phyloP scores from a whole-genome alignment of 2,329 filamentous ascomycete genomes.

The Trichoderma koningii region DNA sequence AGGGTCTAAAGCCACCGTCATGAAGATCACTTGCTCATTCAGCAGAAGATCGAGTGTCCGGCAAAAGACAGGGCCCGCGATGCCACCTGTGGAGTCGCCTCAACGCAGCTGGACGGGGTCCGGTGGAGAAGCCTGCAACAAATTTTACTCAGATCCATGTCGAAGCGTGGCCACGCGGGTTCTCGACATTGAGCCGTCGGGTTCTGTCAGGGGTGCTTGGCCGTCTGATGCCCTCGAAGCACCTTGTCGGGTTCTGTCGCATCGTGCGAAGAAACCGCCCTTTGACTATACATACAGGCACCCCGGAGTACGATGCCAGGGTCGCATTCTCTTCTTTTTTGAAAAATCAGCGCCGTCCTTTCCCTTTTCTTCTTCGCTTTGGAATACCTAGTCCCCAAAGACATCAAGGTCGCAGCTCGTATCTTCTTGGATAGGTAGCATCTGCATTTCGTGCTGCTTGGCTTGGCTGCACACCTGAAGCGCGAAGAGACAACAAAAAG shows the following conservation, averaged over 20 bases:
- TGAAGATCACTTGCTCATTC: not conserved
- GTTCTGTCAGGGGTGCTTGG: not conserved
- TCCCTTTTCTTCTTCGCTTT: not conserved
- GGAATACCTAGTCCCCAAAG: not conserved
- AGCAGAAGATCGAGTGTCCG: slow-evolving; percentile 2
- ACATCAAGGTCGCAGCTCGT: not conserved
- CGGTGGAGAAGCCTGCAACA: slow-evolving; percentile 10
- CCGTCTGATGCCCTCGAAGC: not conserved
- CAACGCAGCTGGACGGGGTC: slow-evolving; percentile 1
- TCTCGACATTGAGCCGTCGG: not conserved
- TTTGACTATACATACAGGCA: too few species aligned
- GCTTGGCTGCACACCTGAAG: not conserved
- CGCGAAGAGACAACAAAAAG: not conserved
- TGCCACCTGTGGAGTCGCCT: slow-evolving; percentile 3
- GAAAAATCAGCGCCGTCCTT: not conserved
- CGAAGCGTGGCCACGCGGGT: not conserved
- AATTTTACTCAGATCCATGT: slow-evolving; percentile 8
- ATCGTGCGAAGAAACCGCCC: too few species aligned
- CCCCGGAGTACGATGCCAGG: not conserved
- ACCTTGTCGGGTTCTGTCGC: too few species aligned
- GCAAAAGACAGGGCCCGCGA: slow-evolving; percentile 5
- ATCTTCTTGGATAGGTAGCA: not conserved
- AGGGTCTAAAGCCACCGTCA: not conserved
- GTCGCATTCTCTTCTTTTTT: not conserved
- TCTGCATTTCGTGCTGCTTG: not conserved